These are phyloP conservation scores for Plasmodium vinckei DNA, from an alignment of 169 alveolate genomes.

Conservation along the genomic window DNA sequence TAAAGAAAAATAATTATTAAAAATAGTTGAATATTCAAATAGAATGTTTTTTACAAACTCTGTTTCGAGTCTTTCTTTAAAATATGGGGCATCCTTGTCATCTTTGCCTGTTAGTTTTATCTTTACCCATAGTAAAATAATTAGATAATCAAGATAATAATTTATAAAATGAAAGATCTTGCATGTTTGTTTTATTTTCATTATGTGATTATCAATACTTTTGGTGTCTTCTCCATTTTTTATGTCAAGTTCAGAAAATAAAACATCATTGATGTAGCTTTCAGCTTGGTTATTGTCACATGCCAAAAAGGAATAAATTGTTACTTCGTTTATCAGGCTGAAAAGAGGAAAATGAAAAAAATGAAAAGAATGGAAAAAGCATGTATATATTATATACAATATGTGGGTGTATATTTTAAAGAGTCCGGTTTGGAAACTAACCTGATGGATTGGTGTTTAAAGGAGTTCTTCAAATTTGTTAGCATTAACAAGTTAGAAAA, in stretches of 20 bases:
- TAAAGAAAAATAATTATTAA: conserved; percentile 13
- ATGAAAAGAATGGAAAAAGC: not conserved
- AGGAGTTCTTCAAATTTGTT: conserved; percentile 22
- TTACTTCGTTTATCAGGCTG: conserved; percentile 27
- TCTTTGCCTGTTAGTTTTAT: not conserved
- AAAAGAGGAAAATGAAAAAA: not conserved
- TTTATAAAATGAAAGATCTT: conserved; percentile 43
- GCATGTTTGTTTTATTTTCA: not conserved
- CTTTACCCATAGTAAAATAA: conserved; percentile 13
- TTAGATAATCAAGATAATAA: conserved; percentile 19
- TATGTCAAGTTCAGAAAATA: not conserved
- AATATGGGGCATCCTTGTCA: not conserved
- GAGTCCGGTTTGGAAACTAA: not conserved
- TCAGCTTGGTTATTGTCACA: not conserved
- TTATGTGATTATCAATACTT: not conserved
- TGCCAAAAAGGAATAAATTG: conserved; percentile 23
- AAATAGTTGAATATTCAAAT: conserved; percentile 14
- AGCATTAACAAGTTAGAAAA: too few relatives aligned
- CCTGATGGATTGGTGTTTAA: conserved; percentile 24
- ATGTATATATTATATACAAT: not conserved
- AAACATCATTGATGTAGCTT: conserved; percentile 12
- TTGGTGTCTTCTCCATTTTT: not conserved
- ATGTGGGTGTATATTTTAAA: not conserved
- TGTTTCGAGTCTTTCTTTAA: not conserved
- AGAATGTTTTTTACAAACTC: conserved; percentile 23